Conservation (phyloP, 768 basidiomycete species). For the Sporobolomyces roseus region DNA sequence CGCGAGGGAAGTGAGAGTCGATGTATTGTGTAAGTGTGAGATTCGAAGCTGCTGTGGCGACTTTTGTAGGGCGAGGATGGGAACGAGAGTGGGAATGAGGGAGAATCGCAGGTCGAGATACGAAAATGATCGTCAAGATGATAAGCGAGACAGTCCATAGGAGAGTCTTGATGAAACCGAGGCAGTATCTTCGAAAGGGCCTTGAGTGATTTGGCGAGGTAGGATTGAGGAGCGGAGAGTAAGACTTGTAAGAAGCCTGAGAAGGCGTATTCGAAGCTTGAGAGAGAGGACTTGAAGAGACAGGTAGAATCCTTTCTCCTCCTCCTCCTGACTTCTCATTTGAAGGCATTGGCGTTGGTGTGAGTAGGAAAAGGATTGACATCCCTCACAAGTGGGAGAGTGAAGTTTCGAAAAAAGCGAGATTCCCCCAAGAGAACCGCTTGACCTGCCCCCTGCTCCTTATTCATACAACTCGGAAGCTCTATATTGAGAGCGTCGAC, state of each 20-base stretch:
- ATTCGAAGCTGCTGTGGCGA: background rate
- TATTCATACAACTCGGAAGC: no score
- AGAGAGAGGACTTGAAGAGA: no score
- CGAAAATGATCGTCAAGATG: background rate
- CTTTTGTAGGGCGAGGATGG: background rate
- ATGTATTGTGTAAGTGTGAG: conserved; percentile 17
- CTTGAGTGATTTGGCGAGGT: background rate
- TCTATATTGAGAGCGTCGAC: no score
- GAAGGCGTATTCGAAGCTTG: conserved; percentile 3
- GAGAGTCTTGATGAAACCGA: background rate
- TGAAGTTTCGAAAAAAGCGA: no score
- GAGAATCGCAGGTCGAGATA: conserved; percentile 4
- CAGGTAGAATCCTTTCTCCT: no score
- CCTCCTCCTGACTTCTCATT: no score
- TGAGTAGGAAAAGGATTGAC: background rate
- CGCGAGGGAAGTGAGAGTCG: conserved; percentile 17
- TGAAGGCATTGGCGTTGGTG: conserved; percentile 7
- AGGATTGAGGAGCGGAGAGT: background rate
- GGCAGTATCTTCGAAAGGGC: background rate
- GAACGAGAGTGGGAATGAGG: background rate
- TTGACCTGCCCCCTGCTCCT: no score
- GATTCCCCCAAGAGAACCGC: no score
- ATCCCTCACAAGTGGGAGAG: background rate
- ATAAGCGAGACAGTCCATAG: background rate
- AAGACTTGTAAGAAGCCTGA: background rate